phyloP scores from a whole-genome alignment of 176 grass and related monocot genomes.

The Eremochloa ophiuroides region DNA sequence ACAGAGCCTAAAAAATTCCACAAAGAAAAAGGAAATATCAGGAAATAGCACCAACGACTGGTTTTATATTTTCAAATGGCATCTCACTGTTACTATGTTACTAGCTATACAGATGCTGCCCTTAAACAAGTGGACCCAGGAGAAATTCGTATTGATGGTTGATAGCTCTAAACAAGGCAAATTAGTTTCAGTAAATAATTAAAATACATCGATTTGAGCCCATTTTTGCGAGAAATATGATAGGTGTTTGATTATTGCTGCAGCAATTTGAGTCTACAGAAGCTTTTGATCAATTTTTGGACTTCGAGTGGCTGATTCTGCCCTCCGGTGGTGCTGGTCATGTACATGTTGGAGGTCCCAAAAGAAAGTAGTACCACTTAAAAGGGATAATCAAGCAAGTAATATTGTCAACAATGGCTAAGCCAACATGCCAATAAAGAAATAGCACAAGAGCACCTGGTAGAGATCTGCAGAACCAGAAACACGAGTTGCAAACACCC shows the following conservation, averaged over 20 bases:
- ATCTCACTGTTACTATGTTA: not conserved
- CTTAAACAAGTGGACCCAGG: not conserved
- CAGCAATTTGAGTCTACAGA: not conserved
- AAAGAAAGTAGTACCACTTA: not conserved
- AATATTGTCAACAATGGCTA: not conserved
- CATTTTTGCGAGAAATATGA: not conserved
- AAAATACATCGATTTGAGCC: not conserved
- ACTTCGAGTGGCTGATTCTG: not conserved
- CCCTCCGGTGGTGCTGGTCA: not conserved
- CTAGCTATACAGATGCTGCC: not conserved
- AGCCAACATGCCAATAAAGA: not conserved
- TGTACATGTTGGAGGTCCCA: not conserved
- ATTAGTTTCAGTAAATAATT: not conserved
- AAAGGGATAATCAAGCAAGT: conserved; percentile 1
- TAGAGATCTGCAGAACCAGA: conserved; percentile 97
- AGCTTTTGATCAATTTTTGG: not conserved
- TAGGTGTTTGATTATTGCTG: not conserved
- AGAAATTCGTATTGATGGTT: not conserved
- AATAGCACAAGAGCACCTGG: conserved; percentile 50
- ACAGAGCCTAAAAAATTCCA: not conserved
- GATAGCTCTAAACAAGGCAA: not conserved
- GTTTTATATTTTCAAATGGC: conserved; percentile 5
- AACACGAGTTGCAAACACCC: conserved; percentile 83
- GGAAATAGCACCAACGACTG: not conserved
- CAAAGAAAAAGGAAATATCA: not conserved